These are phyloP conservation scores for Hyaloraphidium curvatum DNA, from an alignment of 192 early-diverging fungal genomes.

Conservation along the genomic window DNA sequence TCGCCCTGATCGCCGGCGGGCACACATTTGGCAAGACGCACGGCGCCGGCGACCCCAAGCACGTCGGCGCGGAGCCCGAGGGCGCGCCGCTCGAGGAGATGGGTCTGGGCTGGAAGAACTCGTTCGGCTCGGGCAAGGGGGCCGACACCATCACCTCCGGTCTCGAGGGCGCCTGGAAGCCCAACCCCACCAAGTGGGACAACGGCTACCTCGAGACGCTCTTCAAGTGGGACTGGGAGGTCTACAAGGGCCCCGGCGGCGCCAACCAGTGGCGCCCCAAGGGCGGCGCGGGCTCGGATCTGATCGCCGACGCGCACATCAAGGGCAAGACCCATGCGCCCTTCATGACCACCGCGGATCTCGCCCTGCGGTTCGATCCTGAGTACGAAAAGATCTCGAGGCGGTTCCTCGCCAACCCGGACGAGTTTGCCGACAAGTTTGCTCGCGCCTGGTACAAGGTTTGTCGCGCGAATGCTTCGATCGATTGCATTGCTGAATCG, in stretches of 20 bases:
- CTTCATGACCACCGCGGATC: constrained; percentile 10
- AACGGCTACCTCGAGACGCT: constrained; percentile 1
- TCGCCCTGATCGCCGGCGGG: not conserved
- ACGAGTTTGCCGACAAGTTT: constrained; percentile 9
- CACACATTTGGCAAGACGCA: not conserved
- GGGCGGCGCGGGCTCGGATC: not conserved
- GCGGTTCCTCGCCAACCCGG: not conserved
- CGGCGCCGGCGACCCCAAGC: not conserved
- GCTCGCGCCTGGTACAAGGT: constrained; percentile 18
- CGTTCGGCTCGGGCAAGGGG: constrained; percentile 5
- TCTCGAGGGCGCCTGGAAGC: constrained; percentile 4
- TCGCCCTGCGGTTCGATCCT: constrained; percentile 8
- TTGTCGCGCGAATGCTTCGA: no score
- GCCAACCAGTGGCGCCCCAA: constrained; percentile 9
- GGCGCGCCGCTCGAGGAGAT: not conserved
- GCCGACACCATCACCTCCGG: constrained; percentile 12
- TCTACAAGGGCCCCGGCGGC: constrained; percentile 12
- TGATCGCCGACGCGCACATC: not conserved
- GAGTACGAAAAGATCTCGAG: not conserved
- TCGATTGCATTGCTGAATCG: no score
- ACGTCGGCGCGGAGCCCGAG: not conserved
- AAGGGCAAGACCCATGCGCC: not conserved
- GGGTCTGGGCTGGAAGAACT: not conserved
- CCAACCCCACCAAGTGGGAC: not conserved
- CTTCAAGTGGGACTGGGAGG: constrained; percentile 10